Evolutionary conservation across 2,329 filamentous ascomycete genomes (phyloP).

Genomic region (Fusarium nematophilum): DNA sequence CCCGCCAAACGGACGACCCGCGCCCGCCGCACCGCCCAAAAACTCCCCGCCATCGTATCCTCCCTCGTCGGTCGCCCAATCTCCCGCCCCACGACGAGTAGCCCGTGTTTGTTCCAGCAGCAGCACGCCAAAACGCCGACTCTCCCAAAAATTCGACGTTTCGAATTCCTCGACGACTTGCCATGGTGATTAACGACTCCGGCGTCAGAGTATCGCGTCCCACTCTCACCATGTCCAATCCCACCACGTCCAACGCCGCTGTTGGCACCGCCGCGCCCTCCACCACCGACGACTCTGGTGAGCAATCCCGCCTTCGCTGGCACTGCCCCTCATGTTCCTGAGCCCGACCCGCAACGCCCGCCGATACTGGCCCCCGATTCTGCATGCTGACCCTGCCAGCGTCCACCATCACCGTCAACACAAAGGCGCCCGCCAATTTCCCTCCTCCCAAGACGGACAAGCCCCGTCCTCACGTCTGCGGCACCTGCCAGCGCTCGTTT

Average conservation of each 20-base stretch:
- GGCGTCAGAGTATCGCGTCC: slow-evolving; percentile 51
- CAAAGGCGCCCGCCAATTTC: slow-evolving; percentile 61
- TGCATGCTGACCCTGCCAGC: slow-evolving; percentile 52
- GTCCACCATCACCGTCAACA: slow-evolving; percentile 65
- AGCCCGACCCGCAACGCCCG: slow-evolving; percentile 37
- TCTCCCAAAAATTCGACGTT: background rate
- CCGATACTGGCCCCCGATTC: slow-evolving; percentile 35
- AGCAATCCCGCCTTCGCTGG: slow-evolving; percentile 46
- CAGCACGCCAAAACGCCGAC: slow-evolving; percentile 18
- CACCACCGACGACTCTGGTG: slow-evolving; percentile 55
- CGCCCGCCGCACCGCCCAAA: slow-evolving; percentile 34
- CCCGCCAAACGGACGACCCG: slow-evolving; percentile 41
- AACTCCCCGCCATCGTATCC: slow-evolving; percentile 40
- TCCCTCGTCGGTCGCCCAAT: slow-evolving; percentile 36
- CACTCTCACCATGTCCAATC: slow-evolving; percentile 52
- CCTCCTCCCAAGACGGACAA: slow-evolving; percentile 96
- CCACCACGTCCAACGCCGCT: slow-evolving; percentile 46
- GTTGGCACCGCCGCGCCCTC: slow-evolving; percentile 42
- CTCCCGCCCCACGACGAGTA: slow-evolving; percentile 42
- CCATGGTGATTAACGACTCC: slow-evolving; percentile 56
- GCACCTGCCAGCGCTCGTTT: slow-evolving; percentile 91
- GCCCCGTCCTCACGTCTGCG: slow-evolving; percentile 93
- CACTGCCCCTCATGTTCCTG: slow-evolving; percentile 50
- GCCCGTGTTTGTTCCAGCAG: slow-evolving; percentile 14
- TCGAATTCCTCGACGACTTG: slow-evolving; percentile 30